These are phyloP conservation scores for Coccomyxa sp. DNA, from an alignment of 139 green algal species.

Conservation along the genomic window DNA sequence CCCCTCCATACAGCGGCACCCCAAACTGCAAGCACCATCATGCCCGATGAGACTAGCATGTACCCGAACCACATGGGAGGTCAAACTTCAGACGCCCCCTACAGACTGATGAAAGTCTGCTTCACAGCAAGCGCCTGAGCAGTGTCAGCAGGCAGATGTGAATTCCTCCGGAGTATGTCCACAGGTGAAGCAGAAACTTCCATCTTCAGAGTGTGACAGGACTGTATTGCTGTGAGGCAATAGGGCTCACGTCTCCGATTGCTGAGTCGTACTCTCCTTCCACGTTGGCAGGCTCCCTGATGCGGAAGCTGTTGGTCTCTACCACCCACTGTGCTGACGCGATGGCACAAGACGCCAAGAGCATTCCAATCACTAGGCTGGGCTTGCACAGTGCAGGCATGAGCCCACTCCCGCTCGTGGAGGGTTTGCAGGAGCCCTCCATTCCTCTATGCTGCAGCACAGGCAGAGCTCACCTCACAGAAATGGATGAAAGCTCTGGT, in stretches of 20 bases:
- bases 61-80: background rate
- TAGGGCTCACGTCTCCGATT: conserved; percentile 43
- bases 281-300: conserved; percentile 33
- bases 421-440: background rate
- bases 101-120: background rate
- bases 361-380: background rate
- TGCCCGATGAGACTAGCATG: background rate
- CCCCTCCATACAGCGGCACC: conserved; percentile 62
- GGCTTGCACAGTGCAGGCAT: background rate
- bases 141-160: background rate
- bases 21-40: conserved; percentile 44
- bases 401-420: background rate
- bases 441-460: background rate
- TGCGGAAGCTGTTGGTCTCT: conserved; percentile 43
- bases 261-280: conserved; percentile 41
- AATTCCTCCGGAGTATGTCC: background rate
- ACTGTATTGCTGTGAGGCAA: background rate
- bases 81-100: no score
- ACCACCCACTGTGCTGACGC: conserved; percentile 30
- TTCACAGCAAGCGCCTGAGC: background rate
- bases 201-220: background rate
- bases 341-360: background rate
- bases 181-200: background rate
- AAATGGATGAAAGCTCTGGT: no score
- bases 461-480: background rate